These are phyloP conservation scores for Trichophyton schoenleinii DNA, from an alignment of 2,329 filamentous ascomycete species.

Conservation along the genomic window DNA sequence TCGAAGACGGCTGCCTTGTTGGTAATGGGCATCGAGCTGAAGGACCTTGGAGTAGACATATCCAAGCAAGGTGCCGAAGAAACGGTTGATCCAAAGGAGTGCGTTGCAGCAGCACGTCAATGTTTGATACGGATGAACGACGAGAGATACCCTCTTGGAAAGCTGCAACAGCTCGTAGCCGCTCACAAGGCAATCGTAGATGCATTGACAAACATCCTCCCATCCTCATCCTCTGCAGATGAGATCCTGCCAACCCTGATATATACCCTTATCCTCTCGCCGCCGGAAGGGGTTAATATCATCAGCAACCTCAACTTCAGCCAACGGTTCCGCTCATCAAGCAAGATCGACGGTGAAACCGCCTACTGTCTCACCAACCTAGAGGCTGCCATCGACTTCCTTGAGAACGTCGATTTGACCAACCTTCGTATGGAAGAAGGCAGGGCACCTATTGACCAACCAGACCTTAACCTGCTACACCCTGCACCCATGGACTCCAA, in stretches of 20 bases:
- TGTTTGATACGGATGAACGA: slow-evolving; percentile 73
- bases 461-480: slow-evolving; percentile 10
- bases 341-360: slow-evolving; percentile 80
- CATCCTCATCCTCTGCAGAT: slow-evolving; percentile 76
- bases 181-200: slow-evolving; percentile 94
- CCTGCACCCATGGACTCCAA: slow-evolving; percentile 13
- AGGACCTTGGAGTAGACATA: slow-evolving; percentile 69
- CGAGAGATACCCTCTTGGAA: slow-evolving; percentile 76
- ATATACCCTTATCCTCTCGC: slow-evolving; percentile 83
- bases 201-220: slow-evolving; percentile 54
- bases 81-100: slow-evolving; percentile 57
- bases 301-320: slow-evolving; percentile 95
- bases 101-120: slow-evolving; percentile 56
- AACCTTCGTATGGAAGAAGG: slow-evolving; percentile 69
- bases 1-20: slow-evolving; percentile 85
- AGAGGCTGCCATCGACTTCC: slow-evolving; percentile 84
- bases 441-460: not conserved
- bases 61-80: slow-evolving; percentile 45
- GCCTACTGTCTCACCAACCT: slow-evolving; percentile 94
- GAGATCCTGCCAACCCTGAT: slow-evolving; percentile 96
- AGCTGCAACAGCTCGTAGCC: slow-evolving; percentile 74
- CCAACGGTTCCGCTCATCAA: slow-evolving; percentile 74
- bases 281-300: slow-evolving; percentile 71
- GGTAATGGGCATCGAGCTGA: slow-evolving; percentile 80
- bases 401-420: slow-evolving; percentile 88